Percentiles rank a stretch among this genome's conserved stretches.
Evolutionary conservation across 306 rosid genomes (phyloP).

Genomic region (Quercus dentata): DNA sequence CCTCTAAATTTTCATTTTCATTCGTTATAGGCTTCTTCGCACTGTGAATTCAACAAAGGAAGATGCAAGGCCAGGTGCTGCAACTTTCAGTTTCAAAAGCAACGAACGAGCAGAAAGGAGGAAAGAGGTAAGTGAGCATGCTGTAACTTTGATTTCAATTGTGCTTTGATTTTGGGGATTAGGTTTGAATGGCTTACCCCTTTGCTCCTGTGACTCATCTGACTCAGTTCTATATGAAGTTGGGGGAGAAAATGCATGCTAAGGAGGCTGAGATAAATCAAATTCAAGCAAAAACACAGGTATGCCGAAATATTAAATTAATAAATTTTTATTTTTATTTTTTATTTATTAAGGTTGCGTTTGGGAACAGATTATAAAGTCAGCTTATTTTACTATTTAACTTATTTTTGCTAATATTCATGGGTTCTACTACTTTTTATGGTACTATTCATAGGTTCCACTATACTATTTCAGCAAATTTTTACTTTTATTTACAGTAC

Average conservation of each 20-base stretch:
- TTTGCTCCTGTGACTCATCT: conserved; percentile 16
- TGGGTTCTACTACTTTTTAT: rapidly evolving
- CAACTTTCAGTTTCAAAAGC: conserved; percentile 52
- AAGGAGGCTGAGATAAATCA: conserved; percentile 56
- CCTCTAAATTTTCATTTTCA: background rate
- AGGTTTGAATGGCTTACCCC: conserved; percentile 15
- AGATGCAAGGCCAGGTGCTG: conserved; percentile 33
- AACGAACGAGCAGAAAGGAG: conserved; percentile 60
- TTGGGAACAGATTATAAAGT: too few species aligned
- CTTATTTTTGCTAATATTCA: too few species aligned
- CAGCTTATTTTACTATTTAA: too few species aligned
- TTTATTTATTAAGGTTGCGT: background rate
- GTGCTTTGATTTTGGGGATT: conserved; percentile 2
- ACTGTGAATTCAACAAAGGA: conserved; percentile 34
- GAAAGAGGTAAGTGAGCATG: conserved; percentile 54
- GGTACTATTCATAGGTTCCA: rapidly evolving
- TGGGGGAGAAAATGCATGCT: conserved; percentile 57
- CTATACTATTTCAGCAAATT: too few species aligned
- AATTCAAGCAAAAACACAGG: conserved; percentile 60
- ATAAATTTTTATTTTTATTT: background rate
- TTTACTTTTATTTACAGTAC: too few species aligned
- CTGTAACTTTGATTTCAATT: background rate
- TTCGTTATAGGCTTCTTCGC: conserved; percentile 25
- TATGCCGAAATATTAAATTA: conserved; percentile 4
- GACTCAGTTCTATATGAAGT: conserved; percentile 48